Evolutionary conservation across 2,329 filamentous ascomycete genomes (phyloP), one percentile per base, ranked within the genome.

Genomic region (Sporothrix protearum): DNA sequence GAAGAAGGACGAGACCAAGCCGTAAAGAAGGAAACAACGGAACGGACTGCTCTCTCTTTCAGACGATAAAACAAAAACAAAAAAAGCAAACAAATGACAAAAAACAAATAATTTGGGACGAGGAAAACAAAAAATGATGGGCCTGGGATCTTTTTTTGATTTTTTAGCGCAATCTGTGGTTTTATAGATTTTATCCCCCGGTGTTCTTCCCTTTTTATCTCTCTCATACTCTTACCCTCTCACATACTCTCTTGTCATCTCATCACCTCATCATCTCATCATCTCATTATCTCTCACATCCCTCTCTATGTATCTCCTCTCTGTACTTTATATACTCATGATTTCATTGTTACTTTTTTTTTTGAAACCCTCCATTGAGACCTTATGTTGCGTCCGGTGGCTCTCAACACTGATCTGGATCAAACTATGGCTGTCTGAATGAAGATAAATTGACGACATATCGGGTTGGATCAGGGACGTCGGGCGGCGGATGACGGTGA

Each of bases 1-100:
- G 85, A 92, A 92, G 87, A 94, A 94, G 89, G 87, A 86, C 76
- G 88, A 91, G 83, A 86, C 84, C 84, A 90, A 90, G 87, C 86
- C 86, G 78, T 89, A 87, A 88, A 80, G 42, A 2, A 45, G 42
- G 42, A 45, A 19, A 42, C 74, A 76, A 75, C 71, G 9, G 19
- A 22, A 25, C 49, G 49, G 39, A 42, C 39, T 42, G 9, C 39
- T 36, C 39, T 12, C 39, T 42, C 10, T 42, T 14, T 64, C 12
- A 3, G 33, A 36, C 8, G 3, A 19, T 39, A n/a, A n/a, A 64
- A 42, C 12, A 51, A 70, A 57, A 25, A 66, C n/a, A 55, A 70
- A 66, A 66, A 66, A 25, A 66, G 14, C 53, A 63, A 9, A 33
- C 55, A 36, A 59, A 39, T 28, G 25, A 57, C 53, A 10, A 57